Evolutionary conservation across 371 early-diverging fungal genomes (phyloP), one percentile per base, ranked within the genome.

Genomic region (Circinella umbellata): DNA sequence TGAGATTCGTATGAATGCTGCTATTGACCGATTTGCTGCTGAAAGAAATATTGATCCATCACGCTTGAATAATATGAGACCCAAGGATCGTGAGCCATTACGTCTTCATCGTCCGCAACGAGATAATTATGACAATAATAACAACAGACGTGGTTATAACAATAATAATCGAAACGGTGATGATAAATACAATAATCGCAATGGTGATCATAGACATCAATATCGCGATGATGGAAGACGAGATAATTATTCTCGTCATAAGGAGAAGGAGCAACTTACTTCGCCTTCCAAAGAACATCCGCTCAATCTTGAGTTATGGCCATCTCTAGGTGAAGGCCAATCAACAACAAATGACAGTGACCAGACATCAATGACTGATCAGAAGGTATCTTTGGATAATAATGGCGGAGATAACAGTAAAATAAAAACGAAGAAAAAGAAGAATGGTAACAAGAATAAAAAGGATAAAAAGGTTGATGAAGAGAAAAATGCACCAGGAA

Each of bases 11-110:
- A 63, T 63, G 69, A 54, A 55, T 14, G 36, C 46, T 7, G 46
- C 49, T 10, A 53, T 69, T 20, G 57, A 63, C 39, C 27, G 55
- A 36, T 69, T 63, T 55, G 69, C 69, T n/a, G 69, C 63, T 36
- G 69, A 69, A 53, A 51, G 69, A 9, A 69, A 69, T 35, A n/a
- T 63, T 38, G 69, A 69, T 63, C 69, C 69, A 20, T 34, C 55
- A 18, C 27, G 63, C 3, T 63, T 63, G 27, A 48, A 64, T 14
- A 64, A 63, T 18, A 37, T 69, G 47, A 53, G 69, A 3, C 59
- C 35, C 11, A 20, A 14, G 8, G 65, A 64, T n/a, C 65, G 65
- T 34, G 57, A 57, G 34, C 53, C 18, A 15, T 46, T 47, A 51
- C 65, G 53, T 27, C 65, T 46, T 7, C 48, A 49, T 9, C 63